A percentile compares a stretch with the other conserved stretches of the same genome.
phyloP scores from a whole-genome alignment of 2,329 filamentous ascomycete species.

The Eurotiales sp. region DNA sequence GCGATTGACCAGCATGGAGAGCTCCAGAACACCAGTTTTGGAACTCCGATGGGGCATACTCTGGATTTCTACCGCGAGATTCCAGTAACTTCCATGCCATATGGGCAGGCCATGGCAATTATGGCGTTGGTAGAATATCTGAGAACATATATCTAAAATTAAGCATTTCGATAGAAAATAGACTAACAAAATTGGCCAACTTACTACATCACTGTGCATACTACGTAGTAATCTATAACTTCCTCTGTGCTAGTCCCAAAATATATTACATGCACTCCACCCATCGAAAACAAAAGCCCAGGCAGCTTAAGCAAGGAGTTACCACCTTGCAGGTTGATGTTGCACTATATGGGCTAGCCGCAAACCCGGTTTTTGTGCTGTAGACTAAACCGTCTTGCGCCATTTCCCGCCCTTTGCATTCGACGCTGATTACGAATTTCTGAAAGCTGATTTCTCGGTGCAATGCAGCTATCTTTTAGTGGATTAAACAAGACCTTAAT shows the following conservation, averaged over 20 bases:
- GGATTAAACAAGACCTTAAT: too few species aligned
- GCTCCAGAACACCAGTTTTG: conserved; percentile 70
- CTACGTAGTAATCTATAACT: too few species aligned
- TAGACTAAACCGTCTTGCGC: conserved; percentile 4
- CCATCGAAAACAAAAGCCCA: too few species aligned
- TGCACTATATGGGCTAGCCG: too few species aligned
- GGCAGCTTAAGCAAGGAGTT: too few species aligned
- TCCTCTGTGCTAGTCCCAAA: too few species aligned
- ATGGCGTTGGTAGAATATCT: conserved; percentile 75
- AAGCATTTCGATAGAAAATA: too few species aligned
- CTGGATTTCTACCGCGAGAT: conserved; percentile 77
- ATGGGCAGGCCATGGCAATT: conserved; percentile 80
- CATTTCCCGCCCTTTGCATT: neutral
- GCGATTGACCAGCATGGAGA: conserved; percentile 67
- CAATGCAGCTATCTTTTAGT: neutral
- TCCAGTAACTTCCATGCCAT: conserved; percentile 73
- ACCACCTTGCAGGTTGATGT: too few species aligned
- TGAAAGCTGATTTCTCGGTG: neutral
- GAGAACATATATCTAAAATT: conserved; percentile 54
- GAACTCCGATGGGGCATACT: conserved; percentile 70
- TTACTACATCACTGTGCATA: too few species aligned
- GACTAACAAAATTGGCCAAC: too few species aligned
- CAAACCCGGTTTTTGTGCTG: too few species aligned
- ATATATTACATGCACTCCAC: too few species aligned
- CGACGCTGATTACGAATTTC: conserved; percentile 3